Base-by-base conservation (phyloP, 306 rosid genomes). In the Lotus japonicus region DNA sequence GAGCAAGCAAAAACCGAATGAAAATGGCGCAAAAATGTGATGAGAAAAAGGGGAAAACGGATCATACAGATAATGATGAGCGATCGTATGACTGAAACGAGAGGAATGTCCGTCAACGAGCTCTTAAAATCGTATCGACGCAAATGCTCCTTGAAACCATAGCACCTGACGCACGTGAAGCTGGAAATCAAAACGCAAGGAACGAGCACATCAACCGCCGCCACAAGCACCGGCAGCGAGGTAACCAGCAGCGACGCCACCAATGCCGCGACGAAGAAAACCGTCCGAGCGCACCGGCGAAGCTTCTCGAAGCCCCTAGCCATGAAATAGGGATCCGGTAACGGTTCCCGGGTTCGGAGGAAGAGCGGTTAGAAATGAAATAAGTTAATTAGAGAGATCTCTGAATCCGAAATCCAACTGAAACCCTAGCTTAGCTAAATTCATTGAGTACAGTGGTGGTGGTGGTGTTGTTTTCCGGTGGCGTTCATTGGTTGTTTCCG, bases 191-290 rank as follows among this genome's bases (percentile, higher is more conserved):
- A 69, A 41, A 90, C 85, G 68, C 84, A 88, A 0, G 96, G 95
- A 43, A 88, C 97, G 41, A 94, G 51, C 52, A 94, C 84, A 51
- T 94, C 99, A 2, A 90, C 76, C 23, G 76, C 56, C 15, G 99
- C 95, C 58, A 95, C 97, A 11, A 90, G 82, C 58, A 90, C 83
- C 19, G 99, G 96, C 75, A 95, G 80, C 74, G 99, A 95, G 80
- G 91, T 77, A 14, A 85, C 95, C 15, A 95, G 70, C 70, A 95
- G 78, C 48, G 99, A 95, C 68, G 80, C 92, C 77, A 90, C 63
- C 99, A 95, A 87, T 74, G 96, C 95, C 79, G 87, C 86, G 77
- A 95, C 85, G 83, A 95, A 95, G 80, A 86, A 95, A 70, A 85
- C 71, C 82, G 92, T 94, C 80, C 96, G 72, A 42, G 79, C 62